Conservation (phyloP, 495 filamentous ascomycete genomes). For the Neurospora intermedia region DNA sequence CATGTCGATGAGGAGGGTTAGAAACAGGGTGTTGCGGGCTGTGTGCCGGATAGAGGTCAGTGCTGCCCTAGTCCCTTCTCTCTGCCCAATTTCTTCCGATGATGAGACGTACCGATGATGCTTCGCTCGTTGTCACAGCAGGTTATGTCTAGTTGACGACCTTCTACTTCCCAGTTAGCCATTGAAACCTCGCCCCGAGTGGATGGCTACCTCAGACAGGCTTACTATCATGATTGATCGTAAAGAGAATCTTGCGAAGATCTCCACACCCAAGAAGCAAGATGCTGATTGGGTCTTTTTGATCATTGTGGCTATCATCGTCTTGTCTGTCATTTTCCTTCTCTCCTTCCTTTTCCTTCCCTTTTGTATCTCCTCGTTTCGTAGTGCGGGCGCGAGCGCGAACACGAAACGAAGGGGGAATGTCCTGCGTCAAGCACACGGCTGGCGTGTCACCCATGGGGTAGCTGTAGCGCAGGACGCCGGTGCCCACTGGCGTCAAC, state of each 20-base stretch:
- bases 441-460: slow-evolving; percentile 22
- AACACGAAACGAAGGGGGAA: slow-evolving; percentile 11
- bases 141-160: slow-evolving; percentile 22
- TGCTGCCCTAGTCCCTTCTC: too few relatives aligned
- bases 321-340: background rate
- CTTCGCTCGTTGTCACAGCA: slow-evolving; percentile 18
- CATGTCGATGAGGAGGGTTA: slow-evolving; percentile 17
- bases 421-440: slow-evolving; percentile 15
- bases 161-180: background rate
- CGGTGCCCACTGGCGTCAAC: background rate
- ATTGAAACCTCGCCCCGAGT: background rate
- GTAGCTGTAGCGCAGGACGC: slow-evolving; percentile 2
- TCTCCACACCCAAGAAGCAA: slow-evolving; percentile 26
- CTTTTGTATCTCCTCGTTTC: background rate
- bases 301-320: background rate
- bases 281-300: slow-evolving; percentile 11
- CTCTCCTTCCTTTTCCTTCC: background rate
- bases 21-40: slow-evolving; percentile 23
- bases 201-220: background rate
- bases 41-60: background rate
- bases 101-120: slow-evolving; percentile 4
- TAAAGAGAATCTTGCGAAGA: slow-evolving; percentile 23
- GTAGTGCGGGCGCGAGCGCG: background rate
- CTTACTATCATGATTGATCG: slow-evolving; percentile 12
- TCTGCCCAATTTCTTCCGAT: too few relatives aligned